Conservation (phyloP, 2,329 filamentous ascomycete species). For the Diaporthe destruens region DNA sequence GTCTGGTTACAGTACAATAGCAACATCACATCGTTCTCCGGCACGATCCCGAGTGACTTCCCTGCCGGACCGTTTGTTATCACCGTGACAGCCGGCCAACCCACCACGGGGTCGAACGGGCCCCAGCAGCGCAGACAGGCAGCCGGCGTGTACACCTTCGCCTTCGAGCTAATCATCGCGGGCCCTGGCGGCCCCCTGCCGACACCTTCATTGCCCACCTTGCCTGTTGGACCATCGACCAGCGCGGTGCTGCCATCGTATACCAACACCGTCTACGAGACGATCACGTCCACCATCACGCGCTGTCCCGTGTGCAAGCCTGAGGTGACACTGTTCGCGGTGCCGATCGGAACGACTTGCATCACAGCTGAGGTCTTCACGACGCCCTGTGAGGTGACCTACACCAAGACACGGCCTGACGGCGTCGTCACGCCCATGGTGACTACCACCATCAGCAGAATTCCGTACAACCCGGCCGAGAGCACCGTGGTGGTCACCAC, state of each 20-base stretch:
- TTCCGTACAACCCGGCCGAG: constrained; percentile 37
- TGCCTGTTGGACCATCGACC: not conserved
- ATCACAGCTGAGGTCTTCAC: constrained; percentile 32
- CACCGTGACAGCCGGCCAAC: constrained; percentile 23
- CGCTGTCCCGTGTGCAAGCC: constrained; percentile 32
- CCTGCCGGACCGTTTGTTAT: not conserved
- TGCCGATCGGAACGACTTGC: constrained; percentile 34
- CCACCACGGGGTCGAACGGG: constrained; percentile 1
- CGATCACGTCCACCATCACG: constrained; percentile 29
- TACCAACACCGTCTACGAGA: constrained; percentile 37
- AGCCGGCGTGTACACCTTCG: constrained; percentile 15
- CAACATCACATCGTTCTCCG: not conserved
- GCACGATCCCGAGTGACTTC: constrained; percentile 6
- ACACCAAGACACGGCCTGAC: not conserved
- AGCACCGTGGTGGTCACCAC: constrained; percentile 16
- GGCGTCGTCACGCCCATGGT: not conserved
- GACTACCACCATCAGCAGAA: constrained; percentile 4
- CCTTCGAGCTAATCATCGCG: constrained; percentile 13
- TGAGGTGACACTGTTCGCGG: constrained; percentile 5
- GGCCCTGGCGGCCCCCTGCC: not conserved
- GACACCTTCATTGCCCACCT: not conserved
- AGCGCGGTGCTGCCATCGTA: constrained; percentile 22
- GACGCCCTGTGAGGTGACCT: constrained; percentile 14
- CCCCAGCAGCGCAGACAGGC: constrained; percentile 1
- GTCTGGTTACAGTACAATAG: constrained; percentile 11